phyloP scores from a whole-genome alignment of 2,329 filamentous ascomycete genomes.

The Bretziella fagacearum region DNA sequence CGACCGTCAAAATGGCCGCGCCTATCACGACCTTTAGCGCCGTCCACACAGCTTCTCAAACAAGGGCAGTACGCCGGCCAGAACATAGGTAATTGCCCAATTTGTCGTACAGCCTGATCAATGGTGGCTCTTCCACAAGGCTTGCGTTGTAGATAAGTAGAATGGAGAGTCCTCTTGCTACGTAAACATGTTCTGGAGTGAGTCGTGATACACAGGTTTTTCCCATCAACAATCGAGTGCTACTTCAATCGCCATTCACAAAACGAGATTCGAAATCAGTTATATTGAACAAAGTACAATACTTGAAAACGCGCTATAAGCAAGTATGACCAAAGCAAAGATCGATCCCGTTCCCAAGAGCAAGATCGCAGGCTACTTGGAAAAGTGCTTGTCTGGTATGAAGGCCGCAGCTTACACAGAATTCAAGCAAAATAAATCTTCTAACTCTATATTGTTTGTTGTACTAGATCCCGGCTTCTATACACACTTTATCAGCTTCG shows the following conservation, averaged over 20 bases:
- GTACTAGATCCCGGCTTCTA: slow-evolving; percentile 9
- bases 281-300: no score
- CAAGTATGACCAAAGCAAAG: neutral
- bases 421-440: neutral
- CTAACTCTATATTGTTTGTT: neutral
- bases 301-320: no score
- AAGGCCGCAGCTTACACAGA: slow-evolving; percentile 2
- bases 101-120: neutral
- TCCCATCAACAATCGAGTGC: no score
- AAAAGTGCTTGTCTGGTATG: slow-evolving; percentile 8
- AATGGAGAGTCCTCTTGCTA: no score
- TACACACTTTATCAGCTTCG: slow-evolving; percentile 2
- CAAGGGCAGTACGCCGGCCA: neutral
- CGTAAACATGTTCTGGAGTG: neutral
- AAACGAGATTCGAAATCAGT: no score
- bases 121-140: neutral
- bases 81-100: neutral
- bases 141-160: neutral
- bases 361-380: neutral
- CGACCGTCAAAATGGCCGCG: neutral
- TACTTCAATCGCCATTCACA: no score
- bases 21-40: neutral
- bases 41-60: neutral
- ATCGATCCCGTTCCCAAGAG: no score
- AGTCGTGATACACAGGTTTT: no score